Conservation (phyloP, 441 rosid species). For the Gossypium gossypioides region DNA sequence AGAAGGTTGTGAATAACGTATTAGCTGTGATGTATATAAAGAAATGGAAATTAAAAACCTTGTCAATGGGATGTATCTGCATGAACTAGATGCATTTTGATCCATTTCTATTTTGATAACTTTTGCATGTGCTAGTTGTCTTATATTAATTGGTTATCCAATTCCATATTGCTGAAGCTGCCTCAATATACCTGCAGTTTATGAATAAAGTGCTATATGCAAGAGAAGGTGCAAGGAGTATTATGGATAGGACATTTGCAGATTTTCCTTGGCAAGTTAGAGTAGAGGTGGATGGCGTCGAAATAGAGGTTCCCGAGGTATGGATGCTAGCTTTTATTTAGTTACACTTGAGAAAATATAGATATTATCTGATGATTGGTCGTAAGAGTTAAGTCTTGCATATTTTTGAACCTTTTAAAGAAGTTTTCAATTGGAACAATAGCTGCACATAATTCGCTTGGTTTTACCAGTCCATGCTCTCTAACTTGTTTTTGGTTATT, state of each 20-base stretch:
- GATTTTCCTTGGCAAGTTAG: constrained; percentile 91
- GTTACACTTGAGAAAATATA: neutral
- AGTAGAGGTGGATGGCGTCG: constrained; percentile 87
- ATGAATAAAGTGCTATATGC: constrained; percentile 98
- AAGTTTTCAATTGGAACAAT: neutral
- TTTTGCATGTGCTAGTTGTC: neutral
- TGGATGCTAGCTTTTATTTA: constrained; percentile 16
- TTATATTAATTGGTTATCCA: neutral
- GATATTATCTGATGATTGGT: neutral
- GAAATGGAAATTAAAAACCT: neutral
- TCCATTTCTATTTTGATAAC: neutral
- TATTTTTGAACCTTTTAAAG: constrained; percentile 3
- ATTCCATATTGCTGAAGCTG: constrained; percentile 21
- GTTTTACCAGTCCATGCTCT: neutral
- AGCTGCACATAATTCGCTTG: neutral
- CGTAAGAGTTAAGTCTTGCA: neutral
- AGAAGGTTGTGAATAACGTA: neutral
- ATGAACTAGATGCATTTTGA: neutral
- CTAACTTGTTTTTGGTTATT: neutral
- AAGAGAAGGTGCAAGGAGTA: constrained; percentile 89
- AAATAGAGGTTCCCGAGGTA: constrained; percentile 94
- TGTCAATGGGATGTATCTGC: neutral
- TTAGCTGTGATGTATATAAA: neutral
- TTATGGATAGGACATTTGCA: constrained; percentile 89
- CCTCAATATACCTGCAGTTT: constrained; percentile 46